Conservation (phyloP, 768 basidiomycete species). For the Tricholoma sp. region DNA sequence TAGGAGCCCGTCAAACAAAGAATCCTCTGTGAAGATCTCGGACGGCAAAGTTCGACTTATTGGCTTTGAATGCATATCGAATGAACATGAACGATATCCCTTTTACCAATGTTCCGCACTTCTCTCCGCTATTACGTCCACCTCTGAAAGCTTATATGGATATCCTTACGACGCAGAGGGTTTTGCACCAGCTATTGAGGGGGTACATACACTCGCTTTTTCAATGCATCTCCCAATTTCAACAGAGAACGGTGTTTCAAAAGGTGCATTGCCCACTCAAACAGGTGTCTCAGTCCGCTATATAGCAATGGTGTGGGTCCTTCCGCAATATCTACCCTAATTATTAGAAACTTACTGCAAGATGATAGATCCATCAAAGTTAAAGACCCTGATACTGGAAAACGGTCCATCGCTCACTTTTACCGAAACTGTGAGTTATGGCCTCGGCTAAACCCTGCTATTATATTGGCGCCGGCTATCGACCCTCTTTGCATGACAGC, state of each 20-base stretch:
- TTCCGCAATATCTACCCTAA: background rate
- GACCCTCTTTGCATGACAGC: slow-evolving; percentile 54
- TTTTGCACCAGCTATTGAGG: slow-evolving; percentile 57
- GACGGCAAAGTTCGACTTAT: slow-evolving; percentile 77
- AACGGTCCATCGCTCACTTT: slow-evolving; percentile 81
- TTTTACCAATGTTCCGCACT: slow-evolving; percentile 74
- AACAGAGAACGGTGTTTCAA: slow-evolving; percentile 43
- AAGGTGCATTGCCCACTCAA: slow-evolving; percentile 52
- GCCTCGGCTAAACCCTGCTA: slow-evolving; percentile 63
- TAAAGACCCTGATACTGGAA: slow-evolving; percentile 53
- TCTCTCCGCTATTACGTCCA: slow-evolving; percentile 45
- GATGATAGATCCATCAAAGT: slow-evolving; percentile 63
- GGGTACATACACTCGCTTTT: slow-evolving; percentile 69
- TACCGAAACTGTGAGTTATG: slow-evolving; percentile 79
- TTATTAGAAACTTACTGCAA: slow-evolving; percentile 2
- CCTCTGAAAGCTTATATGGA: slow-evolving; percentile 36
- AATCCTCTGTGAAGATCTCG: slow-evolving; percentile 56
- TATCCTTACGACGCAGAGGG: slow-evolving; percentile 54
- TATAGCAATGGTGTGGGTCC: slow-evolving; percentile 71
- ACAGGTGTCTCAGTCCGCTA: slow-evolving; percentile 68
- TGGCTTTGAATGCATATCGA: slow-evolving; percentile 73
- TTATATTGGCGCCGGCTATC: slow-evolving; percentile 54
- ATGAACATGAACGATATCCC: slow-evolving; percentile 57
- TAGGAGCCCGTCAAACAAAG: slow-evolving; percentile 47
- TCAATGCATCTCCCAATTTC: slow-evolving; percentile 59